phyloP scores from a whole-genome alignment of 202 grass and related monocot genomes.

The Cymbopogon flexuosus region DNA sequence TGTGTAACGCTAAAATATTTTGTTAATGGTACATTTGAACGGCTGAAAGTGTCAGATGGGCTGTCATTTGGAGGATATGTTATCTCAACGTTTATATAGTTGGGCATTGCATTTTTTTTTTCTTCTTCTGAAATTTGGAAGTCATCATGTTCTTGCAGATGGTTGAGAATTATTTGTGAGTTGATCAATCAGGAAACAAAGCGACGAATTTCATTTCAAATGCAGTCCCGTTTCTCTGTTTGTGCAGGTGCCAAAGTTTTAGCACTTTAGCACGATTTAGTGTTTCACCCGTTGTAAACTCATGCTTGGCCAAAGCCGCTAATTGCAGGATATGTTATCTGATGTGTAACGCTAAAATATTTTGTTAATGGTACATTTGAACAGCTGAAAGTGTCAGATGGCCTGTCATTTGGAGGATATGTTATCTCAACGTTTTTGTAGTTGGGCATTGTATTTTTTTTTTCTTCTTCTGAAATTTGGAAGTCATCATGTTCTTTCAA shows the following conservation, averaged over 20 bases:
- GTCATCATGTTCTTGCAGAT: not conserved
- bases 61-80: constrained; percentile 9
- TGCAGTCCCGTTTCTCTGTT: not conserved
- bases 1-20: not conserved
- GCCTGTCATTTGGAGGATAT: constrained; percentile 11
- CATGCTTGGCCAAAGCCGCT: not conserved
- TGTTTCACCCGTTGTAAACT: not conserved
- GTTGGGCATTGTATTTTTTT: not conserved
- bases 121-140: not conserved
- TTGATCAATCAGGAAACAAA: not conserved
- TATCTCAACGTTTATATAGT: not conserved
- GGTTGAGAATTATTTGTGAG: not conserved
- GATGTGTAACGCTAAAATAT: not conserved
- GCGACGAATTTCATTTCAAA: not conserved
- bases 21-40: not conserved
- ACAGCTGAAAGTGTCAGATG: too few relatives aligned
- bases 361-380: not conserved
- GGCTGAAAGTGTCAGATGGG: not conserved
- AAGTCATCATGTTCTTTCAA: not conserved
- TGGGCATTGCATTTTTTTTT: not conserved
- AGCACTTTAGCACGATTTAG: not conserved
- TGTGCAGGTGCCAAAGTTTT: not conserved
- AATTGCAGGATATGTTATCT: constrained; percentile 9
- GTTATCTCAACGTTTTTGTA: not conserved
- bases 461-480: not conserved